Conservation (phyloP, 2,329 filamentous ascomycete species). For the Aspergillus fijiensis region DNA sequence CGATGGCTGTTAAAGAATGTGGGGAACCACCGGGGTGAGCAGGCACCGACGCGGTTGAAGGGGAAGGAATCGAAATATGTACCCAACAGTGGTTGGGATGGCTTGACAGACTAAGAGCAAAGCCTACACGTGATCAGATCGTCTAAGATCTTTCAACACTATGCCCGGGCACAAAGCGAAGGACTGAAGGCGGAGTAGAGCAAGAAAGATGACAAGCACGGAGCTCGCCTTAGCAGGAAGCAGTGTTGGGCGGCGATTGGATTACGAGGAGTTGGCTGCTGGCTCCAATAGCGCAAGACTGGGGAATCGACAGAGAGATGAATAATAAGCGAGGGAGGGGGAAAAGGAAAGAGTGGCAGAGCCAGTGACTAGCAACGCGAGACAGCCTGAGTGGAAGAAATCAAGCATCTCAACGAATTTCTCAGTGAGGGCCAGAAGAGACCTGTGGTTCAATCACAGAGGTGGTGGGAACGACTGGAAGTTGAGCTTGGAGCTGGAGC, state of each 20-base stretch:
- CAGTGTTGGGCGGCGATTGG: background rate
- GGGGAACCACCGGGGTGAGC: background rate
- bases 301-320: background rate
- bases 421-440: background rate
- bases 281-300: background rate
- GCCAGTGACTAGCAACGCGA: background rate
- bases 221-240: background rate
- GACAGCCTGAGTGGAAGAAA: conserved; percentile 1
- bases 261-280: background rate
- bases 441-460: background rate
- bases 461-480: background rate
- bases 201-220: background rate
- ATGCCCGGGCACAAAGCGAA: background rate
- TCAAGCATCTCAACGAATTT: conserved; percentile 7
- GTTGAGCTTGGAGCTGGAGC: background rate
- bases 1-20: background rate
- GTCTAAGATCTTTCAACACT: background rate
- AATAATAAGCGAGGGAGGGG: background rate
- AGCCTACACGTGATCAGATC: background rate
- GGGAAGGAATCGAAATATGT: background rate
- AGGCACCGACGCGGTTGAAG: background rate
- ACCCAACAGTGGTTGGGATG: background rate
- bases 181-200: background rate
- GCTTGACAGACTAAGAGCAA: background rate
- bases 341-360: background rate